Evolutionary conservation across 2,329 filamentous ascomycete species (phyloP), one percentile per base, ranked within the genome.

Genomic region (Alternaria gansuensis): DNA sequence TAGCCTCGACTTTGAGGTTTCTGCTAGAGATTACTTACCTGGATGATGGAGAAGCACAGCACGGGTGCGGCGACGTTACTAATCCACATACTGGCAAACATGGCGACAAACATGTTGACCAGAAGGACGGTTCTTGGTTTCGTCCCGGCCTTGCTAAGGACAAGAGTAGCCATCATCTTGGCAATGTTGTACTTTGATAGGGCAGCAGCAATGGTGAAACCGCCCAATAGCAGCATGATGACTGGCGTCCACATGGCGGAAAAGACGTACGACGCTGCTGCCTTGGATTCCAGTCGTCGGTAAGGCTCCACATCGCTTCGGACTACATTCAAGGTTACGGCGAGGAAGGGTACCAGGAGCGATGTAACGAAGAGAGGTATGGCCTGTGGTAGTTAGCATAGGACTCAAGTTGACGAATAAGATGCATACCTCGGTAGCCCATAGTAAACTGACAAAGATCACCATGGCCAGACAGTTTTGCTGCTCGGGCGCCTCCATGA

Each of bases 181-280:
- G 97, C 95, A 71, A 99, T 98, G 68, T 93, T 95, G 78, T 96
- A 97, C 77, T 99, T 99, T 48, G 93, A 97, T 54, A 99, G 80
- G 0, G 95, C 96, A 0, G 95, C 95, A 9, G 95, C 95, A 53
- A 99, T 89, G 2, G 95, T 97, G 74, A 99, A 99, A 31, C 95
- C 95, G 67, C 95, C 95, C 0, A 99, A 87, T 23, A 99, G 83
- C 14, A 99, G 87, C 95, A 99, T 98, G 68, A 99, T 99, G 54
- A 99, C 95, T 0, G 95, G 94, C 3, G 94, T 97, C 95, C 95
- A 99, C 95, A 99, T 99, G 26, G 95, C 90, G 4, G 92, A 85
- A 71, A 99, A 98, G 57, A 97, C 90, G 71, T 90, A 94, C 28
- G 86, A 83, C 0, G 94, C 92, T 0, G 95, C 93, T 41, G 87